Evolutionary conservation across 495 filamentous ascomycete species (phyloP).

Genomic region (Neurospora sp.): DNA sequence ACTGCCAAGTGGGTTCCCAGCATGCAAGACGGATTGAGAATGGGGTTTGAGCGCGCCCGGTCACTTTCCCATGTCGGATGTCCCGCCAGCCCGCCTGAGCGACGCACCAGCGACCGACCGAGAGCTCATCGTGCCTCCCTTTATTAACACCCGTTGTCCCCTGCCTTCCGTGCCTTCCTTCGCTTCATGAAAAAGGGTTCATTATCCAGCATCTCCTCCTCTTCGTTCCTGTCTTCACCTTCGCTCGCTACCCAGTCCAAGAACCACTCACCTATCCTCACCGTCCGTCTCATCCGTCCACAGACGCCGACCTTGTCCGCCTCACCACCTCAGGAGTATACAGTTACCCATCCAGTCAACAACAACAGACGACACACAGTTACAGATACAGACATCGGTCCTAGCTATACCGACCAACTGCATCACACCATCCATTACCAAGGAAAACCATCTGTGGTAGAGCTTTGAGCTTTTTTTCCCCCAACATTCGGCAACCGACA

Average conservation of each 20-base stretch:
- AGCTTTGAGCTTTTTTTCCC: background rate
- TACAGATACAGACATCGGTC: background rate
- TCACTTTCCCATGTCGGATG: constrained; percentile 19
- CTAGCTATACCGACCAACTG: background rate
- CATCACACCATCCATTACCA: background rate
- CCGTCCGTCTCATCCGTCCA: background rate
- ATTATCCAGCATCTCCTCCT: background rate
- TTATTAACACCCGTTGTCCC: constrained; percentile 5
- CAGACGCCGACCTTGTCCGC: background rate
- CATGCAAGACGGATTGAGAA: constrained; percentile 7
- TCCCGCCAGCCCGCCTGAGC: background rate
- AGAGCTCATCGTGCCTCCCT: constrained; percentile 8
- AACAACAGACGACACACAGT: background rate
- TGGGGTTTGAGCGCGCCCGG: constrained; percentile 23
- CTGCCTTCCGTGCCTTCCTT: constrained; percentile 3
- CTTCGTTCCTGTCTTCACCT: background rate
- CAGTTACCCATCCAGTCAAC: background rate
- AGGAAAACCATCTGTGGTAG: background rate
- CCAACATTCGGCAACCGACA: background rate
- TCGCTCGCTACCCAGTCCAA: background rate
- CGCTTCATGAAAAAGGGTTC: background rate
- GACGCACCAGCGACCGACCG: background rate
- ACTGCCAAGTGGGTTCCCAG: background rate
- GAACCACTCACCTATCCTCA: background rate
- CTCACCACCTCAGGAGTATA: background rate